Evolutionary conservation across 176 grass and related monocot species (phyloP).

Genomic region (Typha latifolia): DNA sequence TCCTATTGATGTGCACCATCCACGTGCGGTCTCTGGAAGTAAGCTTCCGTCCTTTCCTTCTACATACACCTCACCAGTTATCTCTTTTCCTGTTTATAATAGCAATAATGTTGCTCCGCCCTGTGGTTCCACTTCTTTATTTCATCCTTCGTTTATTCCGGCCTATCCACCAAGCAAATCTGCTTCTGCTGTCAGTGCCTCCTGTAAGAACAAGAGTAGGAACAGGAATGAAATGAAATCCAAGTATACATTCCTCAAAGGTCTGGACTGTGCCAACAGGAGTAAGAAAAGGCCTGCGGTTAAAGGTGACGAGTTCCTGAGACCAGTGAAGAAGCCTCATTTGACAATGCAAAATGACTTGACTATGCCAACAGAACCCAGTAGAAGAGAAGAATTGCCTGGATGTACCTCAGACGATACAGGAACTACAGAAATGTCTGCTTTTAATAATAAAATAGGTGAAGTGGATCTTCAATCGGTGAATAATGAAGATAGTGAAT

Average conservation of each 20-base stretch:
- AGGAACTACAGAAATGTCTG: slow-evolving; percentile 37
- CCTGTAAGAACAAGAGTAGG: slow-evolving; percentile 15
- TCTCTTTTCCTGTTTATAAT: slow-evolving; percentile 27
- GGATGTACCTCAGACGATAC: slow-evolving; percentile 33
- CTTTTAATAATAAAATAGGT: slow-evolving; percentile 29
- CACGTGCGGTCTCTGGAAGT: slow-evolving; percentile 19
- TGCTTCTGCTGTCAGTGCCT: slow-evolving; percentile 11
- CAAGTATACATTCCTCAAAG: slow-evolving; percentile 9
- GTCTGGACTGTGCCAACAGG: slow-evolving; percentile 14
- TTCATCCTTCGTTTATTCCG: slow-evolving; percentile 19
- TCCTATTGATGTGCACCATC: slow-evolving; percentile 27
- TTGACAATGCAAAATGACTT: slow-evolving; percentile 25
- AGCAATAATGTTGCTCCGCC: slow-evolving; percentile 8
- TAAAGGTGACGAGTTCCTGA: slow-evolving; percentile 28
- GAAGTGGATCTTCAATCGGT: slow-evolving; percentile 11
- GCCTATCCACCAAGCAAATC: slow-evolving; percentile 24
- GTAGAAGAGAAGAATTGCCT: slow-evolving; percentile 29
- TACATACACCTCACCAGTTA: slow-evolving; percentile 13
- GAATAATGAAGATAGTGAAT: slow-evolving; percentile 19
- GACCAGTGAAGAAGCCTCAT: slow-evolving; percentile 42
- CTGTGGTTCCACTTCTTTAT: slow-evolving; percentile 26
- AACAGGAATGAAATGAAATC: slow-evolving; percentile 31
- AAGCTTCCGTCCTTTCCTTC: slow-evolving; percentile 13
- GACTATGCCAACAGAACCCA: not conserved
- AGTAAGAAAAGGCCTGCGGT: slow-evolving; percentile 31